phyloP scores from a whole-genome alignment of 495 filamentous ascomycete species.

The Tuber umbilicatum region DNA sequence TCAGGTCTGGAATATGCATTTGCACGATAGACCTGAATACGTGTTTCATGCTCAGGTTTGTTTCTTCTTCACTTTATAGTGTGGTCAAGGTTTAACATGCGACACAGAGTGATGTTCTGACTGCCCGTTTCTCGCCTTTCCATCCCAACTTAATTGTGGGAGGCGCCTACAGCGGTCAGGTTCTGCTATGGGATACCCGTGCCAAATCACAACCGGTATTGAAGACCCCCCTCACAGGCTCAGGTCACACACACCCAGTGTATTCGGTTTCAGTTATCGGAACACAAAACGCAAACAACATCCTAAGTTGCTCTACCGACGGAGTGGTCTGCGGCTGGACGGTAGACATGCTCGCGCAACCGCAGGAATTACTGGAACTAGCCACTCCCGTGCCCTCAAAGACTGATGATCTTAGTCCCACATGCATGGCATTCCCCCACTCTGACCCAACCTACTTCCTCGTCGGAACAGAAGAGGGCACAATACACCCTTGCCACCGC shows the following conservation, averaged over 20 bases:
- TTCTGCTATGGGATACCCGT: slow-evolving; percentile 96
- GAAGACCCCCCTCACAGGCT: slow-evolving; percentile 88
- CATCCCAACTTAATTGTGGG: slow-evolving; percentile 93
- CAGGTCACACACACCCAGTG: slow-evolving; percentile 90
- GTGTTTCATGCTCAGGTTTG: slow-evolving; percentile 76
- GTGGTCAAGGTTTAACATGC: slow-evolving; percentile 18
- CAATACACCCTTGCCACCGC: slow-evolving; percentile 90
- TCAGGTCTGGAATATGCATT: slow-evolving; percentile 93
- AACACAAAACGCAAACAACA: slow-evolving; percentile 97
- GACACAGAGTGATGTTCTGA: slow-evolving; percentile 71
- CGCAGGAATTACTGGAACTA: slow-evolving; percentile 85
- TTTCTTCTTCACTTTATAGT: not conserved
- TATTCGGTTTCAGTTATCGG: slow-evolving; percentile 93
- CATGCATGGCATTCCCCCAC: slow-evolving; percentile 91
- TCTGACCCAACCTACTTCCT: slow-evolving; percentile 97
- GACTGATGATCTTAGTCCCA: slow-evolving; percentile 90
- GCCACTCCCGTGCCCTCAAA: slow-evolving; percentile 78
- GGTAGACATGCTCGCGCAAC: slow-evolving; percentile 92
- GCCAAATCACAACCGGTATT: slow-evolving; percentile 81
- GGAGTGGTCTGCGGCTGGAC: slow-evolving; percentile 95
- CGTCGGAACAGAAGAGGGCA: slow-evolving; percentile 90
- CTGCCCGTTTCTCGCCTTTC: slow-evolving; percentile 94
- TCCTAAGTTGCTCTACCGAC: slow-evolving; percentile 91
- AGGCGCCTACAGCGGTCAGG: slow-evolving; percentile 91
- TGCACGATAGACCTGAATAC: slow-evolving; percentile 89